Conservation (phyloP, 2,329 filamentous ascomycete genomes). For the Talaromyces amestolkiae region DNA sequence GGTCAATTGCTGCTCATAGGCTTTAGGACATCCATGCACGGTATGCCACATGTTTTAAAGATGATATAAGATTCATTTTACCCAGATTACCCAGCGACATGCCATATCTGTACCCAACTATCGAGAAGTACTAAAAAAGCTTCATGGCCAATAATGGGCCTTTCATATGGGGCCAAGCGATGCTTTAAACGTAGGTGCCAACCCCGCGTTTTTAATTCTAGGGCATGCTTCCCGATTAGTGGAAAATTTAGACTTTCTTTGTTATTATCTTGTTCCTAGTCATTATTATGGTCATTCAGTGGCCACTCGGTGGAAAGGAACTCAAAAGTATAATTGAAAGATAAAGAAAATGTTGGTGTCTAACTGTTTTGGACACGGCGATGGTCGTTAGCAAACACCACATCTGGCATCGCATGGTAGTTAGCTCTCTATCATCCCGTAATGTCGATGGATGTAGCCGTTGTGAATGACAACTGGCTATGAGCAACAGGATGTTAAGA, state of each 20-base stretch:
- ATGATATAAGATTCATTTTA: neutral
- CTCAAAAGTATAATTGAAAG: neutral
- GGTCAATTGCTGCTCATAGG: neutral
- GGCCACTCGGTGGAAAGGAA: neutral
- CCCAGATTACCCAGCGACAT: neutral
- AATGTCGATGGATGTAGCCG: neutral
- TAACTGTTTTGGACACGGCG: slow-evolving; percentile 1
- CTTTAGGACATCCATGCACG: neutral
- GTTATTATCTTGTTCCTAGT: neutral
- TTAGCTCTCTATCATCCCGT: neutral
- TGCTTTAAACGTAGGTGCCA: neutral
- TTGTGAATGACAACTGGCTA: neutral
- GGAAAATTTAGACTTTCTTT: neutral
- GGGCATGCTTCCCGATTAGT: neutral
- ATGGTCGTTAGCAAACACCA: neutral
- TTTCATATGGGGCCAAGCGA: too few species aligned
- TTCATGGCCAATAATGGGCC: neutral
- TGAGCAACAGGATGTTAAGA: neutral
- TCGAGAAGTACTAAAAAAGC: neutral
- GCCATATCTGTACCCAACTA: neutral
- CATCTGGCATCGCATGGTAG: neutral
- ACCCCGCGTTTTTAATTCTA: neutral
- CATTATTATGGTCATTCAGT: neutral
- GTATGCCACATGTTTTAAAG: neutral
- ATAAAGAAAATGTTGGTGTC: neutral